Evolutionary conservation across 208 protist genomes (phyloP), one percentile per base, ranked within the genome.

Genomic region (Acanthamoeba sp.): DNA sequence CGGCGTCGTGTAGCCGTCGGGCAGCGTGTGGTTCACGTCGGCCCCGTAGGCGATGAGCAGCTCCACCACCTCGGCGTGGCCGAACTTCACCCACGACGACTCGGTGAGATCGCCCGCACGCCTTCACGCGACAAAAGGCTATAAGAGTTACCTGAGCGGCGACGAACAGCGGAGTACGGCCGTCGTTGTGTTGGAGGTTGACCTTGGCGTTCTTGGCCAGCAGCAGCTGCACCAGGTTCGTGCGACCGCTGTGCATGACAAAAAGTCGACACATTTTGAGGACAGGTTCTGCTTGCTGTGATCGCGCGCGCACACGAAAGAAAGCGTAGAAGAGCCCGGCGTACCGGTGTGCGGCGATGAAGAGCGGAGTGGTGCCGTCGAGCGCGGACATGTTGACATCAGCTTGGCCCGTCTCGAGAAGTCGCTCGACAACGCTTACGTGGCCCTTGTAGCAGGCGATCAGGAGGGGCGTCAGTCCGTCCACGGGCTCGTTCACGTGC

Each of bases 391-490:
- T 87, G 20, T 87, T 87, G 48, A 87, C 48, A 24, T 59, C 45
- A 9, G 48, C 78, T 87, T 59, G 40, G n/a, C 78, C 45, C 10
- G 40, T 59, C 40, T 48, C 48, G 29, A 87, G 34, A 4, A 87
- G 48, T 59, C 45, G 45, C 48, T 87, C 78, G 12, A 87, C 78
- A 0, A 87, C 40, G n/a, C 40, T 29, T 18, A 87, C 78, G n/a
- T 87, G 78, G n/a, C 78, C 78, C 78, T 87, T 87, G 48, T 87
- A 87, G 78, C 45, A 87, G 29, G 78, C 78, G 14, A 87, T 87
- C 38, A 87, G 78, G 27, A 87, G 78, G 29, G 78, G 78, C n/a
- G 78, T 87, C 12, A 87, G 78, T n/a, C 78, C 78, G 34, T 87
- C 78, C 9, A 87, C 78, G 27, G 78, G 40, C n/a, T 48, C 78